phyloP scores from a whole-genome alignment of 805 yeast species.

The Candida coleopterorum region DNA sequence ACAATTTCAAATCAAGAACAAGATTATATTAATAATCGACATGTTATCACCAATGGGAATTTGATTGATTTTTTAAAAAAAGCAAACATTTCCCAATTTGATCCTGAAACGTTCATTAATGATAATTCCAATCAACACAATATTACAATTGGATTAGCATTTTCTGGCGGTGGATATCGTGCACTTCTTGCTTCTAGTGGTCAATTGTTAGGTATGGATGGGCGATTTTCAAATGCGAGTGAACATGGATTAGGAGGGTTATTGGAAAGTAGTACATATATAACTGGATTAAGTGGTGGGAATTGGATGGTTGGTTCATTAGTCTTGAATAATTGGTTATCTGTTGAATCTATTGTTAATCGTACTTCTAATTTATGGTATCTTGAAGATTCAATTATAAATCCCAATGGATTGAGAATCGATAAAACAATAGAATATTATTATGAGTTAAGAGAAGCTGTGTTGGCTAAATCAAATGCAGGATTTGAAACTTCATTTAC shows the following conservation, averaged over 20 bases:
- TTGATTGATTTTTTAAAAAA: constrained; percentile 22
- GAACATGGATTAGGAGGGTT: constrained; percentile 72
- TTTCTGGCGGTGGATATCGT: constrained; percentile 72
- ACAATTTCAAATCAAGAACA: constrained; percentile 20
- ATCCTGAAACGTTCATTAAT: constrained; percentile 25
- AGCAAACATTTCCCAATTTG: constrained; percentile 29
- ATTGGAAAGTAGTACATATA: constrained; percentile 64
- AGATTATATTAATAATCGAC: constrained; percentile 22
- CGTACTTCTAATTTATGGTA: constrained; percentile 31
- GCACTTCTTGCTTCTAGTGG: constrained; percentile 90
- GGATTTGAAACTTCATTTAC: constrained; percentile 67
- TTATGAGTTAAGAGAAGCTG: constrained; percentile 40
- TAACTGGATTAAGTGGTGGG: constrained; percentile 66
- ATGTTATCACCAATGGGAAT: constrained; percentile 25
- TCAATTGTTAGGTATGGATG: constrained; percentile 72
- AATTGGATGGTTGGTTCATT: constrained; percentile 70
- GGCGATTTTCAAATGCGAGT: constrained; percentile 54
- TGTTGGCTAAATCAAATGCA: constrained; percentile 41
- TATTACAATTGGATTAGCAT: constrained; percentile 29
- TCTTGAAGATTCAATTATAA: constrained; percentile 16
- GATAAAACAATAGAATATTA: constrained; percentile 48
- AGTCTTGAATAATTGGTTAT: constrained; percentile 66
- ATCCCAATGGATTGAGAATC: constrained; percentile 34
- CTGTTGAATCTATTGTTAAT: constrained; percentile 42
- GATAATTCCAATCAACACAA: constrained; percentile 18